Conservation (phyloP, 768 basidiomycete genomes). For the Piloderma croceum region DNA sequence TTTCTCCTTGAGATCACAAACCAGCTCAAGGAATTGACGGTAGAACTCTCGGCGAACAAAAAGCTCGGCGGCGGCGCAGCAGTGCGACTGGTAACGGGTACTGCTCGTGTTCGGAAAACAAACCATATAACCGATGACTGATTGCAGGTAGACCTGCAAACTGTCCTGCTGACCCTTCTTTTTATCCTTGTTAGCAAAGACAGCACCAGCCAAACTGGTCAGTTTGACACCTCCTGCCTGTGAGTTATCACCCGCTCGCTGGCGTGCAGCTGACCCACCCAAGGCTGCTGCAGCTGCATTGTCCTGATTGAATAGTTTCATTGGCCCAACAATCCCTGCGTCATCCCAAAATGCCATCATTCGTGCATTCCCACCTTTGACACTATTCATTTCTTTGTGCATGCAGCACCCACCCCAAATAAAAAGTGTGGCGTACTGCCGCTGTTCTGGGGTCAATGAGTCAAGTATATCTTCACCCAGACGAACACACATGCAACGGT, state of each 20-base stretch:
- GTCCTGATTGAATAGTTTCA: conserved; percentile 23
- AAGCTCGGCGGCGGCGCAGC: neutral
- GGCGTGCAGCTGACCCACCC: conserved; percentile 2
- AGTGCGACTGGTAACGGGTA: conserved; percentile 13
- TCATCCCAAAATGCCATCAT: conserved; percentile 15
- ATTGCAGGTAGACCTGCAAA: conserved; percentile 8
- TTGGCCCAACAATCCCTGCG: conserved; percentile 15
- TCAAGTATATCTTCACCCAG: too few relatives aligned
- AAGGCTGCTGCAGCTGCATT: conserved; percentile 23
- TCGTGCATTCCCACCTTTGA: conserved; percentile 20
- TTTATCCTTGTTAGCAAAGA: conserved; percentile 30
- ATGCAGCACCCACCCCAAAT: conserved; percentile 29
- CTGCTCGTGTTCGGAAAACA: conserved; percentile 16
- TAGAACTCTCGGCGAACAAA: neutral
- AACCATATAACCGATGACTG: conserved; percentile 2
- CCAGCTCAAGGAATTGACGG: conserved; percentile 8
- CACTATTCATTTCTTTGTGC: conserved; percentile 30
- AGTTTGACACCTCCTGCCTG: conserved; percentile 17
- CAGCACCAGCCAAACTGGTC: conserved; percentile 17
- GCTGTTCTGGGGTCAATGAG: too few relatives aligned
- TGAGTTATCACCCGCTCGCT: conserved; percentile 10
- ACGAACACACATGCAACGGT: too few relatives aligned
- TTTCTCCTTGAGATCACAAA: conserved; percentile 14
- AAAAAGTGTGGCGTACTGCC: conserved; percentile 23
- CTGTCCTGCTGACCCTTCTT: conserved; percentile 31